A percentile compares a stretch with the other conserved stretches of the same genome.
These are phyloP conservation scores for Tripterygium wilfordii DNA, from an alignment of 177 flowering plant species.

Conservation along the genomic window DNA sequence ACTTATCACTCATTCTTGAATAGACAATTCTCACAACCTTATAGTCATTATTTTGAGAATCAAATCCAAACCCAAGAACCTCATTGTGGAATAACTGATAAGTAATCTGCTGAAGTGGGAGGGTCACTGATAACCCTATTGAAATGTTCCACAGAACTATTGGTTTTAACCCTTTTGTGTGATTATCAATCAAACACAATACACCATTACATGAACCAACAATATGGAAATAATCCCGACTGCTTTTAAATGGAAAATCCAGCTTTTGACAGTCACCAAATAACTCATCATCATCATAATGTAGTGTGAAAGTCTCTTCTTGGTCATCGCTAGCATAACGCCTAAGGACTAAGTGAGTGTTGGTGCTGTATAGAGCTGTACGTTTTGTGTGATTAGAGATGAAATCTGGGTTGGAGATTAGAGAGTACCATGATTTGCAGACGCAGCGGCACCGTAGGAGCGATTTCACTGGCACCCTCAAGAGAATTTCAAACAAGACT, in stretches of 20 bases:
- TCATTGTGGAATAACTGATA: neutral
- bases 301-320: neutral
- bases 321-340: neutral
- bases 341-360: neutral
- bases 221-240: neutral
- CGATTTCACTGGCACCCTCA: neutral
- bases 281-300: neutral
- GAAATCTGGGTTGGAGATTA: neutral
- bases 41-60: neutral
- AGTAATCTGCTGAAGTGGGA: neutral
- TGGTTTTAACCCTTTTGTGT: neutral
- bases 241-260: neutral
- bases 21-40: conserved; percentile 2
- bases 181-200: neutral
- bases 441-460: neutral
- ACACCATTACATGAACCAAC: neutral
- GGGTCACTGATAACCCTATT: neutral
- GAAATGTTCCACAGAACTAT: neutral
- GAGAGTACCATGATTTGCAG: conserved; percentile 4
- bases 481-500: neutral
- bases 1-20: neutral
- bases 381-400: neutral
- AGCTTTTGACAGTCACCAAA: neutral
- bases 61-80: conserved; percentile 1
- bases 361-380: neutral